Conservation (phyloP, 371 early-diverging fungal genomes). For the Haplosporangium sp. region DNA sequence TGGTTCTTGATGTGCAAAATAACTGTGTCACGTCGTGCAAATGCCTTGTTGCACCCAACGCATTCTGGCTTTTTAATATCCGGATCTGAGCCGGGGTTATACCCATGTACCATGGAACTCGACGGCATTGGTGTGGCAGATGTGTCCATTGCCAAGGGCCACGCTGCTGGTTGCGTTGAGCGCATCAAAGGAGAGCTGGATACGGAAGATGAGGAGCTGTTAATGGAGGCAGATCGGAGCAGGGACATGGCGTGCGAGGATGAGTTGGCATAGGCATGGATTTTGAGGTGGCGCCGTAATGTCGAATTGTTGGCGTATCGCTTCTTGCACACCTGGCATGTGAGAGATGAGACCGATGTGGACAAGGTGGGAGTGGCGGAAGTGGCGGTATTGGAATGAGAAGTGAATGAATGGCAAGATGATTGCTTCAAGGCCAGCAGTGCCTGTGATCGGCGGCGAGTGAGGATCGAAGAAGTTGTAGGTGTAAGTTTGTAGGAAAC, state of each 20-base stretch:
- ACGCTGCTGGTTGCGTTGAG: background rate
- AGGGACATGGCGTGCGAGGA: background rate
- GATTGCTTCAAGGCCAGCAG: background rate
- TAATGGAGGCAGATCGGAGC: background rate
- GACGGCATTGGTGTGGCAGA: background rate
- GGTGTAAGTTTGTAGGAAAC: background rate
- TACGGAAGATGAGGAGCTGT: background rate
- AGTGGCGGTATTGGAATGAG: background rate
- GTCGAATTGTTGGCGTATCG: slow-evolving; percentile 53
- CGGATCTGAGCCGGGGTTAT: slow-evolving; percentile 29
- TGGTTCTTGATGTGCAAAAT: slow-evolving; percentile 52
- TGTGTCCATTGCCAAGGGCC: background rate
- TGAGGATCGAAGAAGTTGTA: background rate
- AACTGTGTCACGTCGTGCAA: slow-evolving; percentile 49
- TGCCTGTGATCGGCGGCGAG: slow-evolving; percentile 8
- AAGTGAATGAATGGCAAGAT: background rate
- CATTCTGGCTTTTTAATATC: slow-evolving; percentile 46
- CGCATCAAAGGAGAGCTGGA: background rate
- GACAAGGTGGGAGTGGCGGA: background rate
- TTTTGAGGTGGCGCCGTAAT: slow-evolving; percentile 38
- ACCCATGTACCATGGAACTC: slow-evolving; percentile 3
- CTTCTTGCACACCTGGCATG: slow-evolving; percentile 30
- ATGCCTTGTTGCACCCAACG: slow-evolving; percentile 45
- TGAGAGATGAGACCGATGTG: background rate
- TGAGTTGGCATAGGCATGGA: slow-evolving; percentile 33